Conservation (phyloP, 2,329 filamentous ascomycete species). For the Cylindrodendrum hubeiense region DNA sequence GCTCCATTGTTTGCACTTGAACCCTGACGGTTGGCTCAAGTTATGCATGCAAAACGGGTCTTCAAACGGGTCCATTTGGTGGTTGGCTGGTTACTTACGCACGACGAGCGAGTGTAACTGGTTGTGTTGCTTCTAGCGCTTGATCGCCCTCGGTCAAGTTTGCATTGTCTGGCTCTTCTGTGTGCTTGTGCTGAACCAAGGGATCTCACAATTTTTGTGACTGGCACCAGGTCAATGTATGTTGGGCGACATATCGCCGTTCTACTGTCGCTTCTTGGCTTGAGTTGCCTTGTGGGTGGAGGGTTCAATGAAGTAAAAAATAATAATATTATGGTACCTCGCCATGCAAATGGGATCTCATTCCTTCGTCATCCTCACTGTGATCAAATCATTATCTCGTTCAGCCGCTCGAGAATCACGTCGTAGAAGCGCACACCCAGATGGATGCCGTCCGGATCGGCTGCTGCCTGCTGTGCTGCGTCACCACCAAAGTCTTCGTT, state of each 20-base stretch:
- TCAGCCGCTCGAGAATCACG: constrained; percentile 7
- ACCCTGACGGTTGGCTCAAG: background rate
- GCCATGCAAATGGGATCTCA: background rate
- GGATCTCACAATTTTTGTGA: background rate
- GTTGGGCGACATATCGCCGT: background rate
- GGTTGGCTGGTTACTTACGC: too few species aligned
- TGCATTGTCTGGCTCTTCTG: background rate
- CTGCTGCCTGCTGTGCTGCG: constrained; percentile 12
- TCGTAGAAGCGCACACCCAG: constrained; percentile 11
- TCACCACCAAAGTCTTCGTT: constrained; percentile 5
- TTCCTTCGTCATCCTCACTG: background rate
- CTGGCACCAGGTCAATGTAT: background rate
- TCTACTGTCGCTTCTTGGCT: background rate
- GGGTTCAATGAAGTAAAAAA: too few species aligned
- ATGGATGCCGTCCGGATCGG: constrained; percentile 13
- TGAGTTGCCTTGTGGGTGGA: too few species aligned
- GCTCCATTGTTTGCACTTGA: background rate
- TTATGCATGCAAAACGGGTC: background rate
- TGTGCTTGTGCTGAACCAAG: too few species aligned
- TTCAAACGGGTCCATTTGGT: background rate
- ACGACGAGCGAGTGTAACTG: background rate
- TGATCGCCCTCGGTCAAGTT: background rate
- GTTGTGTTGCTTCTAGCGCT: background rate
- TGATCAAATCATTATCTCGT: constrained; percentile 9
- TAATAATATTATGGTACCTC: background rate